phyloP scores from a whole-genome alignment of 2,329 filamentous ascomycete genomes.

The Neophaeococcomyces aloes region DNA sequence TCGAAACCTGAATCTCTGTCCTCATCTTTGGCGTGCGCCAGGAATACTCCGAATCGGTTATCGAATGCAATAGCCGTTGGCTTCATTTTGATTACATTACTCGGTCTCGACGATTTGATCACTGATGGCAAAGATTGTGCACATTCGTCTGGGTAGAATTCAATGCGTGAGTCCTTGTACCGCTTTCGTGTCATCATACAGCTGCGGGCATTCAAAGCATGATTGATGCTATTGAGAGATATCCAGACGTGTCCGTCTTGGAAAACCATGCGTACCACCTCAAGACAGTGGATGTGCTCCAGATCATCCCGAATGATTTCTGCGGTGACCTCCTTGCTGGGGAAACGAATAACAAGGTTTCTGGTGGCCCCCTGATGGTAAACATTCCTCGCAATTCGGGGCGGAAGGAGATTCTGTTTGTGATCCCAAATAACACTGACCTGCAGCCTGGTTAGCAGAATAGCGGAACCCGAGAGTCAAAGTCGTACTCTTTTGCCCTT shows the following conservation, averaged over 20 bases:
- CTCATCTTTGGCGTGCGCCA: constrained; percentile 31
- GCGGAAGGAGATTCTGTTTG: constrained; percentile 55
- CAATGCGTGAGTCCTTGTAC: constrained; percentile 62
- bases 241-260: constrained; percentile 52
- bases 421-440: constrained; percentile 60
- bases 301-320: constrained; percentile 59
- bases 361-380: constrained; percentile 53
- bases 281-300: constrained; percentile 71
- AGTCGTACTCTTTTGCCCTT: constrained; percentile 53
- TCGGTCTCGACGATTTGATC: constrained; percentile 21
- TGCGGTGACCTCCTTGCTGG: constrained; percentile 50
- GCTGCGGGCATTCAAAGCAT: constrained; percentile 62
- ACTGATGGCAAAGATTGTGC: constrained; percentile 38
- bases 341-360: constrained; percentile 59
- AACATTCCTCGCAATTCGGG: constrained; percentile 56
- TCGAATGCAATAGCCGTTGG: constrained; percentile 22
- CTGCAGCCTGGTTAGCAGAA: constrained; percentile 31
- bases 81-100: not conserved
- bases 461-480: constrained; percentile 2
- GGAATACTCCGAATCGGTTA: constrained; percentile 55
- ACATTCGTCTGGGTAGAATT: constrained; percentile 65
- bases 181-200: constrained; percentile 61
- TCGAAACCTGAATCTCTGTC: not conserved
- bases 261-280: constrained; percentile 57
- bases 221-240: constrained; percentile 65